These are phyloP conservation scores for Kandelia obovata DNA, from an alignment of 345 rosid genomes.

Conservation along the genomic window DNA sequence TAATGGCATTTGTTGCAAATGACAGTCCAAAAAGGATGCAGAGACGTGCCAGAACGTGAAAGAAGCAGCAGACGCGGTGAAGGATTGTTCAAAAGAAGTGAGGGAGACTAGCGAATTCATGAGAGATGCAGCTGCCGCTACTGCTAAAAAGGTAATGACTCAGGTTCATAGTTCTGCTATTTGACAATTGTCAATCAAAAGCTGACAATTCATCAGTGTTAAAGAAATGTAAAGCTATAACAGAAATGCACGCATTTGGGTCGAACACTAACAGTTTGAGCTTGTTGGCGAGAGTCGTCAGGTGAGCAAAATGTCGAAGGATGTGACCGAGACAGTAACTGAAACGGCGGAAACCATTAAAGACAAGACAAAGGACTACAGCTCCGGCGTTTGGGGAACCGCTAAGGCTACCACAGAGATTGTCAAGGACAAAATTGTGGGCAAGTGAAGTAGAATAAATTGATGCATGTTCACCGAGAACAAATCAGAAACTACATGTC, in stretches of 20 bases:
- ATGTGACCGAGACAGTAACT: constrained; percentile 15
- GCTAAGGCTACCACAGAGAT: constrained; percentile 22
- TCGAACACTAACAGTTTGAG: too few relatives aligned
- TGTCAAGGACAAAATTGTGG: constrained; percentile 26
- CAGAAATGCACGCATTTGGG: background rate
- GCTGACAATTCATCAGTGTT: too few relatives aligned
- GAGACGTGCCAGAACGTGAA: constrained; percentile 48
- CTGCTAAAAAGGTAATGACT: constrained; percentile 36
- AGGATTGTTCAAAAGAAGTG: constrained; percentile 51
- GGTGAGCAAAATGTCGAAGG: constrained; percentile 19
- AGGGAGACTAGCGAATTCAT: constrained; percentile 45
- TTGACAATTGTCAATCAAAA: too few relatives aligned
- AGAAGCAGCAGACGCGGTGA: constrained; percentile 65
- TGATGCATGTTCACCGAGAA: too few relatives aligned
- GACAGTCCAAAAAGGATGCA: constrained; percentile 28
- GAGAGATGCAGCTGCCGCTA: constrained; percentile 24
- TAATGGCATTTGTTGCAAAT: constrained; percentile 2
- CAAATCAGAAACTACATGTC: too few relatives aligned
- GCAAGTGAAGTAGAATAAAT: constrained; percentile 3
- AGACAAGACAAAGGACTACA: constrained; percentile 18
- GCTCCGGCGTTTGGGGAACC: constrained; percentile 16
- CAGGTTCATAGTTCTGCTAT: background rate
- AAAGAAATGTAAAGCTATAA: background rate
- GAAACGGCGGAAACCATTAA: constrained; percentile 26
- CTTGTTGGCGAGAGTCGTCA: background rate